Conservation (phyloP, 495 filamentous ascomycete species). For the Hypoxylon lenormandii region DNA sequence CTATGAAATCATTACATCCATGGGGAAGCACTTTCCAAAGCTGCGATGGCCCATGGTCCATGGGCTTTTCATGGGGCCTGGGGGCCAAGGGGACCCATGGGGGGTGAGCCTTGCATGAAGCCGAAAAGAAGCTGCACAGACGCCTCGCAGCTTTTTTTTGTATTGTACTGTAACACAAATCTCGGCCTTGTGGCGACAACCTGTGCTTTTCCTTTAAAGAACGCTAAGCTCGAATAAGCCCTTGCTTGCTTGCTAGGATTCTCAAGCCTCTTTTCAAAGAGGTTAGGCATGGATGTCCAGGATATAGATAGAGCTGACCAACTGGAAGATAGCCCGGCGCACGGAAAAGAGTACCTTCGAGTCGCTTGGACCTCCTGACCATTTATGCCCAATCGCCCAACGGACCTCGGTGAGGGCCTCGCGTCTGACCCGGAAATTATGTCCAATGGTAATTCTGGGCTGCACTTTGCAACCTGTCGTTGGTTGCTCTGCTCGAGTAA, state of each 20-base stretch:
- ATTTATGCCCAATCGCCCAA: conserved; percentile 54
- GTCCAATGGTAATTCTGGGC: conserved; percentile 53
- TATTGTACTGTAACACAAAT: conserved; percentile 50
- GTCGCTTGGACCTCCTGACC: conserved; percentile 55
- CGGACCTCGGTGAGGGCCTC: conserved; percentile 53
- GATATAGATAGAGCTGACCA: conserved; percentile 53
- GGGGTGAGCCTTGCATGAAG: conserved; percentile 48
- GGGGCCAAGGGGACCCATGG: conserved; percentile 9
- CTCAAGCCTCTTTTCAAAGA: conserved; percentile 42
- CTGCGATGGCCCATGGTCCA: conserved; percentile 37
- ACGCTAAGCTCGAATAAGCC: conserved; percentile 49
- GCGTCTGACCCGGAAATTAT: conserved; percentile 55
- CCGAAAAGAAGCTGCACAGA: conserved; percentile 45
- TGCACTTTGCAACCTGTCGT: conserved; percentile 45
- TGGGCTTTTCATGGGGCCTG: neutral
- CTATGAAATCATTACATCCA: conserved; percentile 42
- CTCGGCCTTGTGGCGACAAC: conserved; percentile 45
- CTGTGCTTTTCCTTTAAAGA: conserved; percentile 20
- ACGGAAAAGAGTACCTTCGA: conserved; percentile 49
- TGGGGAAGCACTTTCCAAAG: conserved; percentile 21
- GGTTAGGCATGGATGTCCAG: conserved; percentile 51
- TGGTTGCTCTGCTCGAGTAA: conserved; percentile 45
- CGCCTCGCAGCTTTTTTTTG: conserved; percentile 44
- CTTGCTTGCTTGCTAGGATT: conserved; percentile 47
- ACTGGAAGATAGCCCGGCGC: conserved; percentile 55